Percentiles rank a stretch among this genome's conserved stretches.
These are phyloP conservation scores for Phialophora expanda DNA, from an alignment of 2,329 filamentous ascomycete species.

Conservation along the genomic window DNA sequence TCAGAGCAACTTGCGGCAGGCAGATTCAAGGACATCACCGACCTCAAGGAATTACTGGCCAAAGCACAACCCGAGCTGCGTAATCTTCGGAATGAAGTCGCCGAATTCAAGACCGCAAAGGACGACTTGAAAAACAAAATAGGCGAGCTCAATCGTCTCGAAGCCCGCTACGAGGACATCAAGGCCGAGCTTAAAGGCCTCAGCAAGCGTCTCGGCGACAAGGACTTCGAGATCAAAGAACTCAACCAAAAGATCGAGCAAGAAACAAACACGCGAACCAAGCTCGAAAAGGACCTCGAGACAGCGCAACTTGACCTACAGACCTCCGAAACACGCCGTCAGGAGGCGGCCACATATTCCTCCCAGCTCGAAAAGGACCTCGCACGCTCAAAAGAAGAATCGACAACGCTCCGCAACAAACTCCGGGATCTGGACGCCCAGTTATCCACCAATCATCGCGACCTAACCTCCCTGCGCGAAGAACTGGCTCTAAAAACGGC, in stretches of 20 bases:
- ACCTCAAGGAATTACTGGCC: constrained; percentile 77
- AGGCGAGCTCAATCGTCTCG: constrained; percentile 73
- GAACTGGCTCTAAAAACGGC: constrained; percentile 83
- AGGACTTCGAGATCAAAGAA: constrained; percentile 76
- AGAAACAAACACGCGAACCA: constrained; percentile 72
- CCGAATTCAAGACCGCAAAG: constrained; percentile 73
- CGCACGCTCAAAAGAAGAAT: constrained; percentile 72
- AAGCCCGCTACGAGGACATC: constrained; percentile 81
- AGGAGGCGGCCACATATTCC: constrained; percentile 73
- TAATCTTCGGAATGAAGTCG: constrained; percentile 75
- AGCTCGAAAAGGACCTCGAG: constrained; percentile 78
- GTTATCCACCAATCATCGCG: constrained; percentile 68
- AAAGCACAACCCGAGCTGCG: constrained; percentile 87
- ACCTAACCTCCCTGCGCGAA: constrained; percentile 72
- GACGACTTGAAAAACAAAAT: constrained; percentile 71
- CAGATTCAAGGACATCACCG: constrained; percentile 84
- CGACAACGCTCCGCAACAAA: constrained; percentile 60
- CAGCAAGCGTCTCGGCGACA: constrained; percentile 72
- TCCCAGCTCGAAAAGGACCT: constrained; percentile 76
- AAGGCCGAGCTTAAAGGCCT: constrained; percentile 73
- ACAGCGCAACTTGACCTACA: constrained; percentile 77
- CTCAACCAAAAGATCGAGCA: constrained; percentile 78
- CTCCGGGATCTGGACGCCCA: constrained; percentile 78
- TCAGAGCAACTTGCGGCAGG: constrained; percentile 84
- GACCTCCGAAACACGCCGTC: constrained; percentile 76